Base-by-base conservation (phyloP, 805 yeast genomes). In the Starmerella stellata region DNA sequence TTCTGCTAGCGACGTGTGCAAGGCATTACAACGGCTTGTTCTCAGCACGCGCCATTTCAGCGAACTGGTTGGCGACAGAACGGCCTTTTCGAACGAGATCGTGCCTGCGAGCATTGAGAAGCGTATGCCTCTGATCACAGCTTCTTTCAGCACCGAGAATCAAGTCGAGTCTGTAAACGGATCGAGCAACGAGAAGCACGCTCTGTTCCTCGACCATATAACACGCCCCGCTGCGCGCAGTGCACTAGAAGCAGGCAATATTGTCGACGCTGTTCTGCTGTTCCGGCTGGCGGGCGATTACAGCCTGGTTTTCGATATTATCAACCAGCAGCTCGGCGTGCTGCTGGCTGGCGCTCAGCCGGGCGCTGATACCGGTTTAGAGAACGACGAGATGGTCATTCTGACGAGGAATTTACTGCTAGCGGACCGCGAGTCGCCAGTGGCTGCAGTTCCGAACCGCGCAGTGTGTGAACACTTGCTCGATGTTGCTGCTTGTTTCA, bases 221-320 rank as follows among this genome's bases (percentile, higher is more conserved):
- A 75, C 90, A 3, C 92, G 78, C 53, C 74, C 72, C 43, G 83
- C 93, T 21, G 95, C 95, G 3, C 66, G 66, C 33, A 73, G 72
- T 48, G 93, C 95, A 14, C 90, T 80, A 51, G 90, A 81, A 48
- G 96, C 85, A 51, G 95, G 95, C 5, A 69, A 93, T 52, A 66
- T 73, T 13, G 72, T 76, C 44, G 96, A 90, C 53, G 80, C 95
- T 16, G 68, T 90, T 44, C 63, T 80, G 41, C 66, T 90, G 39
- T 87, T 80, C 55, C 94, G 85, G 58, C 68, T 87, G 46, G 73
- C 93, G 35, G 92, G 80, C 58, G 93, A 85, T 48, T 78, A 78
- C 55, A 78, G 78, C 52, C 74, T 78, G 23, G 95, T 82, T 13
- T 68, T 87, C 7, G 57, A 69, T 1, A 68, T 82, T 42, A 71